These are phyloP conservation scores for Penicillium hordei DNA, from an alignment of 2,329 filamentous ascomycete genomes.

Conservation along the genomic window DNA sequence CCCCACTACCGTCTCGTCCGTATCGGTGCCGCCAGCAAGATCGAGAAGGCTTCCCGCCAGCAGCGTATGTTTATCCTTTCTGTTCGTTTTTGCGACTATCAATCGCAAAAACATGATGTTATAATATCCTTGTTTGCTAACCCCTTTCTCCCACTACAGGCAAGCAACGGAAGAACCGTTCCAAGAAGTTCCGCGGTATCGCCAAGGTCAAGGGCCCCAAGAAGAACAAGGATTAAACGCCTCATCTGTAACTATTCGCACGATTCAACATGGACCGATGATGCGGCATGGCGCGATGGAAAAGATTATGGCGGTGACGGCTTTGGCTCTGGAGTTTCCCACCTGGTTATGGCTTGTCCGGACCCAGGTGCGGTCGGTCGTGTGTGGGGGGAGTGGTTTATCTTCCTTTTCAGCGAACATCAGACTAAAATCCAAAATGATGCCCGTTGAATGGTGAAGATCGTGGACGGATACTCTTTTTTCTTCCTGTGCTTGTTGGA, in stretches of 20 bases:
- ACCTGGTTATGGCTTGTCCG: slow-evolving; percentile 13
- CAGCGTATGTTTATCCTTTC: slow-evolving; percentile 74
- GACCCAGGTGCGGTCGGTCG: slow-evolving; percentile 12
- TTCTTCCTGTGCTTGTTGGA: slow-evolving; percentile 14
- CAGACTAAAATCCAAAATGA: slow-evolving; percentile 17
- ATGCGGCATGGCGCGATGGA: slow-evolving; percentile 20
- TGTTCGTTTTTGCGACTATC: not conserved
- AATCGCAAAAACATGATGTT: not conserved
- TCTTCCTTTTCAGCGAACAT: slow-evolving; percentile 17
- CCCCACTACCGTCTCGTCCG: slow-evolving; percentile 95
- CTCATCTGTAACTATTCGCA: slow-evolving; percentile 19
- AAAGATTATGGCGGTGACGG: slow-evolving; percentile 27
- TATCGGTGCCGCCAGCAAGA: slow-evolving; percentile 87
- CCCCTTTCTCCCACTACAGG: slow-evolving; percentile 57
- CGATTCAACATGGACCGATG: slow-evolving; percentile 22
- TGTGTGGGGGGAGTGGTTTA: slow-evolving; percentile 15
- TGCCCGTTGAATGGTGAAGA: slow-evolving; percentile 16
- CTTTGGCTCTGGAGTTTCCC: slow-evolving; percentile 24
- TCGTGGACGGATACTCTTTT: slow-evolving; percentile 13
- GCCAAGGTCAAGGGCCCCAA: slow-evolving; percentile 98
- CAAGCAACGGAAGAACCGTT: slow-evolving; percentile 99
- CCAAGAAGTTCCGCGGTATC: slow-evolving; percentile 96
- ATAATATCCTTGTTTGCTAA: not conserved
- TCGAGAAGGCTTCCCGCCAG: slow-evolving; percentile 97
- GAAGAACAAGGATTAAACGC: slow-evolving; percentile 79